Evolutionary conservation across 2,329 filamentous ascomycete species (phyloP).

Genomic region (Colletotrichum cereale): DNA sequence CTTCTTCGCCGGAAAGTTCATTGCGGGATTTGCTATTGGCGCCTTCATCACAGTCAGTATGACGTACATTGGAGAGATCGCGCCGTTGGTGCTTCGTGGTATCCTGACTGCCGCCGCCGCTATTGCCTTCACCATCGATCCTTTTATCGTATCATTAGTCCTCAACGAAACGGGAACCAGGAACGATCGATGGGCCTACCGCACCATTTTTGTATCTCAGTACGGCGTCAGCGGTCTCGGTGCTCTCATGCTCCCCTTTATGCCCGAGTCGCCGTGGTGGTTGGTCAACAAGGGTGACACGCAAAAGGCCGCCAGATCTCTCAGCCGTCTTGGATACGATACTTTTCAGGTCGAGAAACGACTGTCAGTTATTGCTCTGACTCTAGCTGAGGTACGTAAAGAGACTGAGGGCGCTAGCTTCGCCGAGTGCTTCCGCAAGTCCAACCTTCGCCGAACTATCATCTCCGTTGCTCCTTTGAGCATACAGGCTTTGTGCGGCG

Average conservation of each 20-base stretch:
- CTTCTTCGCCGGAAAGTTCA: slow-evolving; percentile 57
- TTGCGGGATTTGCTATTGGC: slow-evolving; percentile 55
- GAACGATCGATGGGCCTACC: slow-evolving; percentile 50
- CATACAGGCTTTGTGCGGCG: slow-evolving; percentile 50
- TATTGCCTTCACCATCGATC: slow-evolving; percentile 45
- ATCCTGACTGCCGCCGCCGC: slow-evolving; percentile 47
- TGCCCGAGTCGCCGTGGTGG: slow-evolving; percentile 60
- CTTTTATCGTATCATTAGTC: slow-evolving; percentile 49
- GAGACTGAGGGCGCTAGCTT: slow-evolving; percentile 55
- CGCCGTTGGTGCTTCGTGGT: slow-evolving; percentile 47
- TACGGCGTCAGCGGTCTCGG: slow-evolving; percentile 38
- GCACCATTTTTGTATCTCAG: slow-evolving; percentile 39
- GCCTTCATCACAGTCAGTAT: slow-evolving; percentile 46
- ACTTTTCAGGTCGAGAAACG: slow-evolving; percentile 47
- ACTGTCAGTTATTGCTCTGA: slow-evolving; percentile 47
- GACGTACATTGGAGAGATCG: slow-evolving; percentile 49
- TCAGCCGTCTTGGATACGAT: slow-evolving; percentile 48
- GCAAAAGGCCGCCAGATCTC: slow-evolving; percentile 40
- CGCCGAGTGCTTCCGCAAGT: slow-evolving; percentile 54
- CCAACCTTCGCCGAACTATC: slow-evolving; percentile 55
- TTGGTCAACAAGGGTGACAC: slow-evolving; percentile 48
- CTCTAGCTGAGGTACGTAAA: slow-evolving; percentile 49
- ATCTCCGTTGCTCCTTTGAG: slow-evolving; percentile 53
- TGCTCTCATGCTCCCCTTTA: slow-evolving; percentile 36
- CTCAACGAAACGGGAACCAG: slow-evolving; percentile 47